Base-by-base conservation (phyloP, 768 basidiomycete genomes). In the Calvatia gigantea region DNA sequence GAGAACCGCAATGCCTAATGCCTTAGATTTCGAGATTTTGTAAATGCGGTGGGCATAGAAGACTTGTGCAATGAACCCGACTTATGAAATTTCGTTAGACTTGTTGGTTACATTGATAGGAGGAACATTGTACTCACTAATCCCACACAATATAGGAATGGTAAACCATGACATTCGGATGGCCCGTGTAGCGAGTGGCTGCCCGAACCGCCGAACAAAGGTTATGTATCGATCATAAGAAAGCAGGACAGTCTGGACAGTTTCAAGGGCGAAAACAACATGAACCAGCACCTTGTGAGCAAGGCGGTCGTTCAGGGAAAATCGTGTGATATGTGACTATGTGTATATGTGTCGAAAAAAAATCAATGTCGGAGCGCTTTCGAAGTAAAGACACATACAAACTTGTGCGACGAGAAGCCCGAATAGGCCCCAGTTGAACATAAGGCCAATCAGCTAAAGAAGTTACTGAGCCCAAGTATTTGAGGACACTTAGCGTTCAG, bases 401-500 rank as follows among this genome's bases (percentile, higher is more conserved):
- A 68, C 65, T 69, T 71, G 70, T 9, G 67, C 66, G 17, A 62
- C 51, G 41, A 71, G 51, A 29, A 69, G 49, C 14, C 68, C 66
- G 59, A 67, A 67, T 7, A 69, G 51, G 8, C 65, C 65, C 63
- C 67, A 69, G 37, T 63, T 66, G 17, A 67, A 41, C 15, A 69
- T 53, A n/a, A 62, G 57, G 27, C 66, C 59, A 14, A 69, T 60
- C 29, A 65, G 60, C 62, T 67, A n/a, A 54, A 2, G 11, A 3
- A 12, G 31, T 3, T 19, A 17, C 3, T 41, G 8, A 28, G 7
- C 37, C 4, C 15, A 19, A 27, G n/a, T n/a, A n/a, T n/a, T 37
- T n/a, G 11, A 11, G 8, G 35, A n/a, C 39, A 1, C 17, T 51
- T 9, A 6, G 15, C n/a, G 7, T 14, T n/a, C n/a, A 5, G 3